Conservation (phyloP, 768 basidiomycete species). For the Lenzites betulinus region DNA sequence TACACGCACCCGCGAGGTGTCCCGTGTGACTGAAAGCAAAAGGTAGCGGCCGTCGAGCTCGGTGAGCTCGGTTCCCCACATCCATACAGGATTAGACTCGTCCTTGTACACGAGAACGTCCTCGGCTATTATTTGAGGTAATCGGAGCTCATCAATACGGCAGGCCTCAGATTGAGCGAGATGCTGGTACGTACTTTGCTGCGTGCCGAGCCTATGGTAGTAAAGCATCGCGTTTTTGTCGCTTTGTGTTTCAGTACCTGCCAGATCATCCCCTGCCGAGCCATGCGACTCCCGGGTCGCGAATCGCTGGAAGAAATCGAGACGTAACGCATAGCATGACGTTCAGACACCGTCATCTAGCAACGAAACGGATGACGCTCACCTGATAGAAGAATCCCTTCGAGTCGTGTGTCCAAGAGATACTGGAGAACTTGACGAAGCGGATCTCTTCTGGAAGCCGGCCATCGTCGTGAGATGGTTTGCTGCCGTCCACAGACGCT, state of each 20-base stretch:
- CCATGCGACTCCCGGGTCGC: conserved; percentile 53
- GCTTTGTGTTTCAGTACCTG: conserved; percentile 57
- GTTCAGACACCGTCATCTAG: not conserved
- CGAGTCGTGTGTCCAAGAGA: conserved; percentile 76
- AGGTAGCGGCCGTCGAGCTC: conserved; percentile 68
- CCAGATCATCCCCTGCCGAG: conserved; percentile 47
- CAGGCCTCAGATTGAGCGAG: not conserved
- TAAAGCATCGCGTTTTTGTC: conserved; percentile 74
- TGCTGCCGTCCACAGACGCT: conserved; percentile 37
- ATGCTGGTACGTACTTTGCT: conserved; percentile 52
- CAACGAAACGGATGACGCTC: conserved; percentile 12
- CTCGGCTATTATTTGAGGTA: conserved; percentile 45
- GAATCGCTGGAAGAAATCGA: conserved; percentile 45
- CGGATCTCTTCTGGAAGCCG: conserved; percentile 67
- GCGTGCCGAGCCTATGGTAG: conserved; percentile 73
- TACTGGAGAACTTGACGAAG: conserved; percentile 74
- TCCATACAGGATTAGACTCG: conserved; percentile 61
- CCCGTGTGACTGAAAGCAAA: conserved; percentile 53
- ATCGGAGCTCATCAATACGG: not conserved
- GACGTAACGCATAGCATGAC: not conserved
- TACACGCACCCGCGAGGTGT: conserved; percentile 59
- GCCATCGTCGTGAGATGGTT: conserved; percentile 45
- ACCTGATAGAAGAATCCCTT: conserved; percentile 86
- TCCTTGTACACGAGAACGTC: conserved; percentile 72
- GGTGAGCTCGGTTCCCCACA: conserved; percentile 58